Evolutionary conservation across 2,329 filamentous ascomycete genomes (phyloP).

Genomic region (Falciphora oryzae): DNA sequence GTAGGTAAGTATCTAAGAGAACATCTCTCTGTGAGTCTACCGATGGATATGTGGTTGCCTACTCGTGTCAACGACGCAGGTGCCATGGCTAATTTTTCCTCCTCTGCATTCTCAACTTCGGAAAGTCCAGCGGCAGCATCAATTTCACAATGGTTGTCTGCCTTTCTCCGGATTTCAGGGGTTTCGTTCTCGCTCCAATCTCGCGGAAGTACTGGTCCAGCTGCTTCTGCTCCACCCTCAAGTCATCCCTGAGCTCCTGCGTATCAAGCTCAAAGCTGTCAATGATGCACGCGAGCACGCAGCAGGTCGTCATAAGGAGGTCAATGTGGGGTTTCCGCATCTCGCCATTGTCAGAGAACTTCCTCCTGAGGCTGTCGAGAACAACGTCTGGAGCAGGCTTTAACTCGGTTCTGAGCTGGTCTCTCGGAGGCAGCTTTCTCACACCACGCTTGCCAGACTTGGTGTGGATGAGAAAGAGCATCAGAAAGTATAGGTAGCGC

Average conservation of each 20-base stretch:
- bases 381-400: constrained; percentile 55
- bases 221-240: constrained; percentile 64
- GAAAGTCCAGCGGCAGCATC: constrained; percentile 75
- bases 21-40: neutral
- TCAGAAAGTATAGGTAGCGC: constrained; percentile 53
- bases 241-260: constrained; percentile 62
- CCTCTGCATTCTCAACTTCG: constrained; percentile 42
- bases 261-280: constrained; percentile 71
- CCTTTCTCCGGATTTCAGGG: constrained; percentile 53
- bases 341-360: constrained; percentile 58
- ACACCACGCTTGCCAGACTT: constrained; percentile 41
- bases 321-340: constrained; percentile 69
- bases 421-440: constrained; percentile 50
- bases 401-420: constrained; percentile 54
- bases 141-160: constrained; percentile 59
- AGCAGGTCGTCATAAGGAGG: constrained; percentile 67
- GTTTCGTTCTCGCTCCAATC: constrained; percentile 64
- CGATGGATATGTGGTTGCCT: neutral
- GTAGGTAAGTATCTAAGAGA: neutral
- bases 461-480: constrained; percentile 45
- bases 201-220: constrained; percentile 69
- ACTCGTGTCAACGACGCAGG: neutral
- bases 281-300: constrained; percentile 63
- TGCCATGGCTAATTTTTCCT: constrained; percentile 1
- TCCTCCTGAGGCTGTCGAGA: constrained; percentile 60